phyloP scores from a whole-genome alignment of 306 rosid genomes.

The Malus sylvestris region DNA sequence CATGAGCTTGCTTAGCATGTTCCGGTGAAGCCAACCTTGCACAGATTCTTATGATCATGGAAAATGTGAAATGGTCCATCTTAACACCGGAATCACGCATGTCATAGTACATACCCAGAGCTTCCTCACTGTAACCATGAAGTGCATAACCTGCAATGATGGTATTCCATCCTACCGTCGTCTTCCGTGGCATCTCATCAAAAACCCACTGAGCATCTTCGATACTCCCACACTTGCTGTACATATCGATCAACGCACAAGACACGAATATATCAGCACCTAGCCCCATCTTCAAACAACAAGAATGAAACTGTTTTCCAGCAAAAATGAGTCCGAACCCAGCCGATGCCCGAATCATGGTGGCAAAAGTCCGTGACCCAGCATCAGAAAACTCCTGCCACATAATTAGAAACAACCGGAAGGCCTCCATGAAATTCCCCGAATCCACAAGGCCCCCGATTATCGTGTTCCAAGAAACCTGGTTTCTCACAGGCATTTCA shows the following conservation, averaged over 20 bases:
- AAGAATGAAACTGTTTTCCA: slow-evolving; percentile 72
- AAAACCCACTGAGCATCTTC: slow-evolving; percentile 75
- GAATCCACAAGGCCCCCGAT: slow-evolving; percentile 61
- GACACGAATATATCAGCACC: slow-evolving; percentile 48
- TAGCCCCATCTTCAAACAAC: slow-evolving; percentile 65
- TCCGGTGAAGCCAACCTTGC: slow-evolving; percentile 72
- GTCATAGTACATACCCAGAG: slow-evolving; percentile 52
- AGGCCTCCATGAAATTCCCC: slow-evolving; percentile 55
- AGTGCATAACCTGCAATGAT: slow-evolving; percentile 84
- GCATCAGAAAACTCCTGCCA: slow-evolving; percentile 59
- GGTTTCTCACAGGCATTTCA: slow-evolving; percentile 55
- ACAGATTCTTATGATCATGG: slow-evolving; percentile 66
- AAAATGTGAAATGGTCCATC: slow-evolving; percentile 78
- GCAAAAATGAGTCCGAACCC: slow-evolving; percentile 47
- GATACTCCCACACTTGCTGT: slow-evolving; percentile 73
- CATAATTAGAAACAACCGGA: slow-evolving; percentile 42
- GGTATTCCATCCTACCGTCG: slow-evolving; percentile 77
- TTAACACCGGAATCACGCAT: slow-evolving; percentile 59
- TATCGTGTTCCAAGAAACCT: slow-evolving; percentile 57
- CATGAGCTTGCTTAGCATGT: slow-evolving; percentile 84
- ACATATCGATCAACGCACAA: slow-evolving; percentile 81
- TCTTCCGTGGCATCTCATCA: slow-evolving; percentile 68
- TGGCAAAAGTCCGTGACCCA: slow-evolving; percentile 44
- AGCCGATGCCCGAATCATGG: slow-evolving; percentile 64
- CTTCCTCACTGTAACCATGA: slow-evolving; percentile 79